phyloP scores from a whole-genome alignment of 1,284 basidiomycete genomes.

The Malassezia dermatis region DNA sequence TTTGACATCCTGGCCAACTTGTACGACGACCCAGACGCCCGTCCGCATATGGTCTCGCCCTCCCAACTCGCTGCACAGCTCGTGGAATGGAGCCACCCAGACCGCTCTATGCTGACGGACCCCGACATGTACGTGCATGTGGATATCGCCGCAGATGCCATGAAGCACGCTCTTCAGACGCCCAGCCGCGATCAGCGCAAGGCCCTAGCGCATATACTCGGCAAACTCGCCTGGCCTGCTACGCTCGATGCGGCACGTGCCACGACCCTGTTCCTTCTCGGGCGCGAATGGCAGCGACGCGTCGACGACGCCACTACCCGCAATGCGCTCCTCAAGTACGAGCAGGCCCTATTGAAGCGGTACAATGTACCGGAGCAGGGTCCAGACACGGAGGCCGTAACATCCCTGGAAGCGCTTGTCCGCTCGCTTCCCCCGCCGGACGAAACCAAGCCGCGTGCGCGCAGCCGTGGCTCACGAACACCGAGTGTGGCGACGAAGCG shows the following conservation, averaged over 20 bases:
- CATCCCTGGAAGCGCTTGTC: constrained; percentile 3
- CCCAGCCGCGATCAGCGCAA: constrained; percentile 60
- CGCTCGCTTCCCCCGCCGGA: not conserved
- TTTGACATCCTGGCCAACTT: constrained; percentile 49
- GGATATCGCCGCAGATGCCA: constrained; percentile 65
- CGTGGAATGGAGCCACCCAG: constrained; percentile 85
- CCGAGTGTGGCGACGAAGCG: not conserved
- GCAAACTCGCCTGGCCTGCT: constrained; percentile 65
- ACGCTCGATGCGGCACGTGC: constrained; percentile 53
- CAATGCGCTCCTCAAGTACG: constrained; percentile 64
- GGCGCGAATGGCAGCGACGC: constrained; percentile 22
- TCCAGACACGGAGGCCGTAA: not conserved
- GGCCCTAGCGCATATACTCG: constrained; percentile 65
- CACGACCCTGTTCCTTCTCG: constrained; percentile 22
- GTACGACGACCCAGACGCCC: constrained; percentile 64
- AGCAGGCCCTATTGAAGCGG: constrained; percentile 48
- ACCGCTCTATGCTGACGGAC: constrained; percentile 56
- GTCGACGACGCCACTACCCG: constrained; percentile 57
- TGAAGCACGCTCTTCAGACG: constrained; percentile 53
- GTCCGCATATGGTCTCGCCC: constrained; percentile 68
- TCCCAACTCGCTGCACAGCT: constrained; percentile 72
- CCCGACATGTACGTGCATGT: constrained; percentile 59
- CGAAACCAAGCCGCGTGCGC: not conserved
- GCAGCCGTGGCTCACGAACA: not conserved
- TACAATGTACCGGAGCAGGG: constrained; percentile 20